phyloP scores from a whole-genome alignment of 148 eudicot genomes.

The Persicaria maculosa region DNA sequence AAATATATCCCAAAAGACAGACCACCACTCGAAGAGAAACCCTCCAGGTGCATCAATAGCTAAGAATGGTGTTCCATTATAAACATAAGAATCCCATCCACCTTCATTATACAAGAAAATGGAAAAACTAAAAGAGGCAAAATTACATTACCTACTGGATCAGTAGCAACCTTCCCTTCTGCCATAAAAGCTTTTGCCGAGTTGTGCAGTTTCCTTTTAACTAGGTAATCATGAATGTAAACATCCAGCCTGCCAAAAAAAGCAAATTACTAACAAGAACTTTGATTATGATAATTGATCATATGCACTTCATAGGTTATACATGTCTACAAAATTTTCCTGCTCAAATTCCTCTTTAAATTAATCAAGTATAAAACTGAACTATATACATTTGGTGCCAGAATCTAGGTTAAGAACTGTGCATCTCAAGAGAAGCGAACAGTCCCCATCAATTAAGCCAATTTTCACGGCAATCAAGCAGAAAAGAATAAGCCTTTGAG shows the following conservation, averaged over 20 bases:
- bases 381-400: background rate
- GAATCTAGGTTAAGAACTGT: slow-evolving; percentile 7
- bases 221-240: slow-evolving; percentile 91
- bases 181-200: slow-evolving; percentile 98
- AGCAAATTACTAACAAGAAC: background rate
- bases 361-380: background rate
- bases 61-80: slow-evolving; percentile 23
- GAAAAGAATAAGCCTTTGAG: background rate
- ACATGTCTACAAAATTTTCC: background rate
- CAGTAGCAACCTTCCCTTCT: slow-evolving; percentile 97
- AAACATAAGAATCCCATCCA: background rate
- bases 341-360: background rate
- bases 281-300: background rate
- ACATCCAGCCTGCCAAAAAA: slow-evolving; percentile 78
- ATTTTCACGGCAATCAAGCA: slow-evolving; percentile 2
- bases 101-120: background rate
- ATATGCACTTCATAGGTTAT: background rate
- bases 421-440: background rate
- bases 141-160: slow-evolving; percentile 80
- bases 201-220: slow-evolving; percentile 79
- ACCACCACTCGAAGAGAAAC: slow-evolving; percentile 99
- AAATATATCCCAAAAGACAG: slow-evolving; percentile 98
- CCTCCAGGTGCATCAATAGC: slow-evolving; percentile 99
- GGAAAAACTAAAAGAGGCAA: background rate
- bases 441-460: background rate